phyloP scores from a whole-genome alignment of 208 protist species.

The Leishmania aethiopica region DNA sequence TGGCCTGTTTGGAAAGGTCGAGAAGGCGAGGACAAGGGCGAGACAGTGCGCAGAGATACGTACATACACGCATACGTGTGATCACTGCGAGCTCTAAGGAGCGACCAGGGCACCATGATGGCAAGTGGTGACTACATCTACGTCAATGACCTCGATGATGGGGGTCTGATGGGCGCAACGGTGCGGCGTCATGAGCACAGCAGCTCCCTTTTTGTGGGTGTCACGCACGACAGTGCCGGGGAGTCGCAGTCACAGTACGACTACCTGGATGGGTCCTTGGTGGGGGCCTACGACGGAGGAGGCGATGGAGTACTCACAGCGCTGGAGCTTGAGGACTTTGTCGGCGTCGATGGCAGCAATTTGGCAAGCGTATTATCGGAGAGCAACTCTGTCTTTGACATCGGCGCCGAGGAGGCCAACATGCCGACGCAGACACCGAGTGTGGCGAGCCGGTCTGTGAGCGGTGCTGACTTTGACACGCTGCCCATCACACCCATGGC shows the following conservation, averaged over 20 bases:
- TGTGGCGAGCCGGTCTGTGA: slow-evolving; percentile 27
- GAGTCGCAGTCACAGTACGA: slow-evolving; percentile 27
- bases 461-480: slow-evolving; percentile 33
- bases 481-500: slow-evolving; percentile 27
- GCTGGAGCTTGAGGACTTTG: slow-evolving; percentile 30
- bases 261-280: slow-evolving; percentile 25
- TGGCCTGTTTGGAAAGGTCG: not conserved
- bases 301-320: slow-evolving; percentile 14
- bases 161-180: not conserved
- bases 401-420: slow-evolving; percentile 14
- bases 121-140: slow-evolving; percentile 30
- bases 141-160: slow-evolving; percentile 33
- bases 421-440: slow-evolving; percentile 20
- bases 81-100: not conserved
- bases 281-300: not conserved
- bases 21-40: not conserved
- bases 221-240: slow-evolving; percentile 4
- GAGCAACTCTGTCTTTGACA: slow-evolving; percentile 33
- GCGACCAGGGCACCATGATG: slow-evolving; percentile 6
- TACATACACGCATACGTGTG: not conserved
- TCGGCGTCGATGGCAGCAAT: slow-evolving; percentile 17
- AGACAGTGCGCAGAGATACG: not conserved
- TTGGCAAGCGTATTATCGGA: slow-evolving; percentile 19
- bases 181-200: slow-evolving; percentile 19
- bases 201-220: slow-evolving; percentile 9